These are phyloP conservation scores for Melocanna baccifera DNA, from an alignment of 176 grass and related monocot genomes.

Conservation along the genomic window DNA sequence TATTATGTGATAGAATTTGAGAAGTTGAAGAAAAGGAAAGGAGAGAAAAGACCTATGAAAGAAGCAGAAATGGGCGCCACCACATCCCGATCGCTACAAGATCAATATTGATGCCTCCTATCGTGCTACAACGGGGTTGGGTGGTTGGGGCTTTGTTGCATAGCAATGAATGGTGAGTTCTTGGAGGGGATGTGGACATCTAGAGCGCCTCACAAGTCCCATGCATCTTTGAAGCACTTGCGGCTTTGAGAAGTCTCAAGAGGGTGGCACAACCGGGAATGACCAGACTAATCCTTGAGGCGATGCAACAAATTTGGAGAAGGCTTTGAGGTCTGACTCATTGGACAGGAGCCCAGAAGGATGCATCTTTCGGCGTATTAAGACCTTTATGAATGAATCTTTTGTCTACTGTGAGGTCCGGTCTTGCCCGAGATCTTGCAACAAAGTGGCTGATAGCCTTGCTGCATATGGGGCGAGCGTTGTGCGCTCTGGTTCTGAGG, in stretches of 20 bases:
- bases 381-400: not conserved
- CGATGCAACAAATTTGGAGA: not conserved
- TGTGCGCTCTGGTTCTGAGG: not conserved
- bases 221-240: not conserved
- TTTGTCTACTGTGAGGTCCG: not conserved
- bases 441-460: not conserved
- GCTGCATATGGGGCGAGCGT: not conserved
- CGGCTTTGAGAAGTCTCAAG: not conserved
- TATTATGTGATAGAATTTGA: not conserved
- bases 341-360: not conserved
- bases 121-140: accelerated
- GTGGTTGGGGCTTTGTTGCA: not conserved
- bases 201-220: accelerated
- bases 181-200: not conserved
- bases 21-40: not conserved
- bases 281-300: not conserved
- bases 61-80: not conserved
- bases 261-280: not conserved
- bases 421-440: not conserved
- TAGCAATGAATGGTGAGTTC: accelerated
- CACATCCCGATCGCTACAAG: not conserved
- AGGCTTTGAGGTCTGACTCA: not conserved
- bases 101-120: not conserved
- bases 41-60: not conserved
- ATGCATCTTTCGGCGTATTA: not conserved